phyloP scores from a whole-genome alignment of 768 basidiomycete genomes.

The Rhizopogon sp. region DNA sequence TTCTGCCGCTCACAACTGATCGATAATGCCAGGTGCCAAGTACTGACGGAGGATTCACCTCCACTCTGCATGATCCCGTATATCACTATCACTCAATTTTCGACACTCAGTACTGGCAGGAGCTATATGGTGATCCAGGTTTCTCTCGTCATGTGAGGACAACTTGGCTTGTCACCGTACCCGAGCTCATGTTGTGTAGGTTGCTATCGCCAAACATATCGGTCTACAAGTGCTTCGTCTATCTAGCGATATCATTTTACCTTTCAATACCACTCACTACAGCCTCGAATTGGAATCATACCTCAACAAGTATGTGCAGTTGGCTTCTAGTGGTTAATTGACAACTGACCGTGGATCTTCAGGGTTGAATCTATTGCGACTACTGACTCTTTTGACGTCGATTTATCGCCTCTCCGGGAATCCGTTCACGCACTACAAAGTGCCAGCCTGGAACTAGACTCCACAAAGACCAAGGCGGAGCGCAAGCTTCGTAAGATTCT shows the following conservation, averaged over 20 bases:
- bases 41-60: constrained; percentile 30
- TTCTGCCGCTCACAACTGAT: neutral
- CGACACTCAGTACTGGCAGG: constrained; percentile 56
- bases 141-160: constrained; percentile 51
- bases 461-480: constrained; percentile 54
- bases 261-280: constrained; percentile 69
- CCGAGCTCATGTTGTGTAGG: constrained; percentile 21
- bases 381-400: constrained; percentile 22
- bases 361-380: constrained; percentile 26
- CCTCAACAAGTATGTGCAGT: constrained; percentile 40
- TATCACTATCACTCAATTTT: constrained; percentile 63
- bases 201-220: constrained; percentile 54
- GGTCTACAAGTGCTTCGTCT: constrained; percentile 53
- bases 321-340: neutral
- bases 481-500: constrained; percentile 42
- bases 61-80: constrained; percentile 38
- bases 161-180: neutral
- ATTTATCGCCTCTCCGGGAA: constrained; percentile 38
- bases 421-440: constrained; percentile 41
- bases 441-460: constrained; percentile 50
- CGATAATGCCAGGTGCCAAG: constrained; percentile 19
- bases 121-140: constrained; percentile 58
- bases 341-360: neutral
- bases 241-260: constrained; percentile 49
- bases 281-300: constrained; percentile 49